Percentiles rank a stretch among this genome's conserved stretches.
Evolutionary conservation across 352 stramenopile genomes (phyloP).

Genomic region (Elongisporangium senticosum): DNA sequence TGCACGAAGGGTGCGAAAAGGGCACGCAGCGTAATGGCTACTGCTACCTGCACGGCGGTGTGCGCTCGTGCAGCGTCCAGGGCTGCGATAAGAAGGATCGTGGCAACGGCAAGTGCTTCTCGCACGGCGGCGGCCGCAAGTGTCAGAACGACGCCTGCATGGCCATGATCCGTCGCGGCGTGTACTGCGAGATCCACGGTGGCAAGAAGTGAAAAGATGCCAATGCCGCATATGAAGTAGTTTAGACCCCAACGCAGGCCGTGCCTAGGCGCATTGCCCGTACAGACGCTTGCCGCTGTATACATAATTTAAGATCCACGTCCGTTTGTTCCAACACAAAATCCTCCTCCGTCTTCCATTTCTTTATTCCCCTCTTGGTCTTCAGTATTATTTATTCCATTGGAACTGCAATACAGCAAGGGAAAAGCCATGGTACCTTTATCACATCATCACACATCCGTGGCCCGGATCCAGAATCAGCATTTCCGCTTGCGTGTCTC

Average conservation of each 20-base stretch:
- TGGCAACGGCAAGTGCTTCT: constrained; percentile 82
- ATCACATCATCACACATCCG: neutral
- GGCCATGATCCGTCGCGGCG: constrained; percentile 58
- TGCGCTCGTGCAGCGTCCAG: constrained; percentile 62
- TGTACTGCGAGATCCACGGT: constrained; percentile 53
- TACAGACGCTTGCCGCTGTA: neutral
- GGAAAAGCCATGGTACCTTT: neutral
- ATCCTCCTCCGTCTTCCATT: neutral
- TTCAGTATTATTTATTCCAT: neutral
- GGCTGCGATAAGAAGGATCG: constrained; percentile 79
- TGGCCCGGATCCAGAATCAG: neutral
- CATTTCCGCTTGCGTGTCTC: neutral
- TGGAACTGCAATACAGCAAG: neutral
- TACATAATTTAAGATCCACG: neutral
- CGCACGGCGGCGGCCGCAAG: constrained; percentile 63
- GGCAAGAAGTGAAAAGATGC: constrained; percentile 19
- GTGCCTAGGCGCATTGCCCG: neutral
- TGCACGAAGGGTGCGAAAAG: constrained; percentile 69
- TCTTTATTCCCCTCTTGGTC: too few species aligned
- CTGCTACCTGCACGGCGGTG: constrained; percentile 74
- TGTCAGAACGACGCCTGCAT: constrained; percentile 62
- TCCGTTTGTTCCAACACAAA: neutral
- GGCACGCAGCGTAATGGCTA: constrained; percentile 77
- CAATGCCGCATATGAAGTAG: neutral
- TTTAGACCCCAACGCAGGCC: neutral